Percentiles rank a stretch among this genome's conserved stretches.
Conservation (phyloP, 164 flowering plant species). For the Hamamelis virginiana region DNA sequence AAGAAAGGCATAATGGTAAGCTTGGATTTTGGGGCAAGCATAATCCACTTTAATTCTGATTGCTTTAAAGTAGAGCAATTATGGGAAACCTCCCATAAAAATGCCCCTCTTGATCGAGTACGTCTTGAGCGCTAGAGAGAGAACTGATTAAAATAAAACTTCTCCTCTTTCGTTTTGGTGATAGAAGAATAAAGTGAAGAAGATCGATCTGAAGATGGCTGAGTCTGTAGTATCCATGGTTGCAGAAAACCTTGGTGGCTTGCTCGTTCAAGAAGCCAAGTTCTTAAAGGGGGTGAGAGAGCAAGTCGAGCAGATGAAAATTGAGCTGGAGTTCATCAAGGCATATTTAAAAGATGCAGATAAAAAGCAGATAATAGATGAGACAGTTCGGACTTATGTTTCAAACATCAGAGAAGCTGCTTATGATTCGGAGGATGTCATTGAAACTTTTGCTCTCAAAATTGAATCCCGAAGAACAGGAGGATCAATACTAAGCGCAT, state of each 20-base stretch:
- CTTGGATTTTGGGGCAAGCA: too few relatives aligned
- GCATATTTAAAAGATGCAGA: constrained; percentile 31
- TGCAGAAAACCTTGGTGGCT: not conserved
- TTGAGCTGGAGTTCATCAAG: constrained; percentile 15
- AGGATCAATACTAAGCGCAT: not conserved
- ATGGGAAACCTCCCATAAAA: too few relatives aligned
- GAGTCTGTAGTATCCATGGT: constrained; percentile 7
- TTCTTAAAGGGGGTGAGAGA: not conserved
- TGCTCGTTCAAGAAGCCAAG: constrained; percentile 7
- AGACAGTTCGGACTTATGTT: constrained; percentile 20
- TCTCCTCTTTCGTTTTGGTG: too few relatives aligned
- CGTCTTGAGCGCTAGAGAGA: too few relatives aligned
- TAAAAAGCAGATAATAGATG: constrained; percentile 9
- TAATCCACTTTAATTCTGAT: too few relatives aligned
- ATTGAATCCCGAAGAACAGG: not conserved
- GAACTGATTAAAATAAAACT: too few relatives aligned
- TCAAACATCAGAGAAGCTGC: constrained; percentile 27
- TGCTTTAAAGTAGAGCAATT: too few relatives aligned
- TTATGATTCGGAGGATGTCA: constrained; percentile 29
- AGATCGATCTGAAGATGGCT: constrained; percentile 21
- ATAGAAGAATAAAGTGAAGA: too few relatives aligned
- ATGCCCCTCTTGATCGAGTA: too few relatives aligned
- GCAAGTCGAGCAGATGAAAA: constrained; percentile 8
- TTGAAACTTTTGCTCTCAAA: constrained; percentile 17
- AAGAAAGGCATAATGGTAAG: too few relatives aligned